A percentile compares a stretch with the other conserved stretches of the same genome.
These are phyloP conservation scores for Eremothecium sinecaudum DNA, from an alignment of 1,139 yeast species.

Conservation along the genomic window DNA sequence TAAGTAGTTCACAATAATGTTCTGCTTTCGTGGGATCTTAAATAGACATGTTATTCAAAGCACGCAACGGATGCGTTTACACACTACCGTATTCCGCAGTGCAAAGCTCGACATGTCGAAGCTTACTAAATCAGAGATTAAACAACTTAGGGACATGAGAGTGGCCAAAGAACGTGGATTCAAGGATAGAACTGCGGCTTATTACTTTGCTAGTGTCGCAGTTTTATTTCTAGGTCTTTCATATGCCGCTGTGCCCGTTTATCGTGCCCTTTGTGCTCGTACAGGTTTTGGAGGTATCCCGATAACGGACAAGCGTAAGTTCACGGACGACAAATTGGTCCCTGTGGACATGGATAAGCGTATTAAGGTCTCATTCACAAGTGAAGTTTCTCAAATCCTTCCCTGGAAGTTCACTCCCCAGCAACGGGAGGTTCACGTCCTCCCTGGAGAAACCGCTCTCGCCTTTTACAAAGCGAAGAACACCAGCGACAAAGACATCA, in stretches of 20 bases:
- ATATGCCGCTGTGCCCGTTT: conserved; percentile 88
- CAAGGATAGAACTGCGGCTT: conserved; percentile 46
- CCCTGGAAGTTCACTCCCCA: conserved; percentile 97
- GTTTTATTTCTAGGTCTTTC: conserved; percentile 69
- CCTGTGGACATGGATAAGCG: conserved; percentile 85
- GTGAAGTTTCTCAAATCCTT: conserved; percentile 81
- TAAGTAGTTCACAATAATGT: too few relatives aligned
- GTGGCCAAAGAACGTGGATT: conserved; percentile 29
- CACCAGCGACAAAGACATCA: conserved; percentile 74
- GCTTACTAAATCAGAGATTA: conserved; percentile 30
- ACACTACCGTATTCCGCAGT: background rate
- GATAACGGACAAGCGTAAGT: conserved; percentile 68
- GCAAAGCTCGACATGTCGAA: conserved; percentile 22
- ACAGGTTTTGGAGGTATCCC: conserved; percentile 97
- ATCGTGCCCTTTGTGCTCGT: conserved; percentile 84
- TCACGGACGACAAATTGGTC: conserved; percentile 77
- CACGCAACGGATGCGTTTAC: too few relatives aligned
- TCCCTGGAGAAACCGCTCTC: conserved; percentile 96
- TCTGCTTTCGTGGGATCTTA: too few relatives aligned
- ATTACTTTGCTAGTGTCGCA: conserved; percentile 65
- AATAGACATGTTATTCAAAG: too few relatives aligned
- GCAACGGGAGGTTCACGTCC: conserved; percentile 84
- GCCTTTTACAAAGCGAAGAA: conserved; percentile 94
- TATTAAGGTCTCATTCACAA: conserved; percentile 74
- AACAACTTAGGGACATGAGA: conserved; percentile 28